phyloP scores from a whole-genome alignment of 495 filamentous ascomycete genomes.

The Tuber magnatum region DNA sequence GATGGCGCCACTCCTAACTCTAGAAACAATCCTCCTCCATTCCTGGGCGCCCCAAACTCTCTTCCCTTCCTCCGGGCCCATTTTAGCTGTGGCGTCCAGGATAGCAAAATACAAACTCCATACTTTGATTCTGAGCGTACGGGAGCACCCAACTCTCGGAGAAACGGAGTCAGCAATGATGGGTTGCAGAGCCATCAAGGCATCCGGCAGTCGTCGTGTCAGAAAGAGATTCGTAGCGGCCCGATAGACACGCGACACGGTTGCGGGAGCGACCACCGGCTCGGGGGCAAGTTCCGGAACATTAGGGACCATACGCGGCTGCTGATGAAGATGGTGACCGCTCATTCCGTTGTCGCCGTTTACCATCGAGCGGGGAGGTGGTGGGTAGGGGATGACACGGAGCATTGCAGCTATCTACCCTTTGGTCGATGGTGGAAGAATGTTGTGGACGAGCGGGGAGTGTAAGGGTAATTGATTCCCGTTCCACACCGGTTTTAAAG shows the following conservation, averaged over 20 bases:
- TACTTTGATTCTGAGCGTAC: constrained; percentile 78
- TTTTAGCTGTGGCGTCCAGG: constrained; percentile 78
- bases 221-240: constrained; percentile 86
- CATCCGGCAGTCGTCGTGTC: constrained; percentile 83
- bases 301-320: constrained; percentile 49
- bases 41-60: constrained; percentile 71
- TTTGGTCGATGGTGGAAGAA: constrained; percentile 2
- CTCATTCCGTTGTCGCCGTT: constrained; percentile 35
- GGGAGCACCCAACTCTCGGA: constrained; percentile 48
- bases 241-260: constrained; percentile 52
- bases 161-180: constrained; percentile 52
- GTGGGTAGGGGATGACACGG: constrained; percentile 38
- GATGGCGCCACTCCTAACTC: constrained; percentile 74
- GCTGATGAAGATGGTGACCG: constrained; percentile 21
- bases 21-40: constrained; percentile 71
- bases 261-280: constrained; percentile 21
- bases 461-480: neutral
- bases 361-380: constrained; percentile 36
- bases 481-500: constrained; percentile 1
- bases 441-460: constrained; percentile 1
- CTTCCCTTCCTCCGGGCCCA: constrained; percentile 86
- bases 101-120: constrained; percentile 96
- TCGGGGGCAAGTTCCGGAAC: constrained; percentile 40
- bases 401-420: constrained; percentile 31
- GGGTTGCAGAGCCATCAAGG: constrained; percentile 71